Evolutionary conservation across 2,329 filamentous ascomycete species (phyloP), one percentile per base, ranked within the genome.

Genomic region (Macrophomina tecta): DNA sequence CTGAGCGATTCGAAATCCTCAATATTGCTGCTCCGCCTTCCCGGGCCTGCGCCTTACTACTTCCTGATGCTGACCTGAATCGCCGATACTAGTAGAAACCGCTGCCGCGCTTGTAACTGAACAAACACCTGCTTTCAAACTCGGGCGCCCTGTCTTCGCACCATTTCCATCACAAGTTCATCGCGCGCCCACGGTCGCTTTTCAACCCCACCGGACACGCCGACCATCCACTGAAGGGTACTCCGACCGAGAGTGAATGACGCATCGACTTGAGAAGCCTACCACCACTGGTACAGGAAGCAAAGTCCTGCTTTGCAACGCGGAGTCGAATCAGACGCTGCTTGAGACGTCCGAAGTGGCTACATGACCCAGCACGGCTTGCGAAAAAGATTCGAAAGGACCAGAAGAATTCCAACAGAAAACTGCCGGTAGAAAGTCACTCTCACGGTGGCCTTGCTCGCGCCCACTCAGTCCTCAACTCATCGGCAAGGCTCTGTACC

Each of bases 381-480:
- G 12, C 11, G 16, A 9, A n/a, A 14, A 5, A 14, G 16, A 9
- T 45, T 45, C 42, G 42, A 5, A 45, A n/a, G 9, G 5, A 14
- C 5, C 11, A 9, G 16, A 14, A 5, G 42, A 5, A 14, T 45
- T 14, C 42, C 16, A 55, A 52, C 32, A 51, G 11, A 53, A 38
- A 40, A 7, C 32, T 9, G 18, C 16, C 12, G 49, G 52, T 38
- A 23, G 32, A 28, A 34, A 40, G 16, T 52, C 14, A 4, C 14
- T 49, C 7, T 67, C 52, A 67, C 11, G 65, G 65, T 8, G 55
- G 58, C 11, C 65, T 52, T n/a, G 56, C 28, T 40, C 52, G 55
- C 2, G 65, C 45, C 65, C 65, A 67, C 45, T 67, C 65, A 7
- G n/a, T 32, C 18, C 56, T 45, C 51, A 67, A 40, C 48, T 67